Base-by-base conservation (phyloP, 2,329 filamentous ascomycete genomes). In the Colletotrichum coccodes region DNA sequence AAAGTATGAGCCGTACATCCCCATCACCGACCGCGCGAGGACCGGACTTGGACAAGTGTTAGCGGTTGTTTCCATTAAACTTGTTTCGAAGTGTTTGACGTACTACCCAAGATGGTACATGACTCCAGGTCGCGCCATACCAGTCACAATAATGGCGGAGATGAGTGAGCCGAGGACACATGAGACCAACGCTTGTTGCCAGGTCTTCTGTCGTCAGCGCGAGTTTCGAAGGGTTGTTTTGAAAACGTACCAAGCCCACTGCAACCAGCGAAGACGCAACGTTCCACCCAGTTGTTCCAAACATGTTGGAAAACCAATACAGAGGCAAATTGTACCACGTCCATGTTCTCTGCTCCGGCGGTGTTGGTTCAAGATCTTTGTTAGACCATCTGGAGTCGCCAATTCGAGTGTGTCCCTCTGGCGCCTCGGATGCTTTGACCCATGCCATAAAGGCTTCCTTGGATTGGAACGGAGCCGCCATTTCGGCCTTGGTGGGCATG, bases 1-100 rank as follows among this genome's bases (percentile, higher is more conserved):
- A 66, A 82, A 81, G 68, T 80, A 81, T 2, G 80, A 77, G n/a
- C 80, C 81, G 75, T 79, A 83, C 73, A 81, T 80, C 18, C 81
- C 81, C 78, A 80, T 80, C 26, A 79, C 75, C 0, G 77, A 76
- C 16, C 81, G 75, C 53, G 76, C 79, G 32, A 81, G 77, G 12
- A 82, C 76, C 14, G 81, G 78, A 69, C 72, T 73, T 8, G 26
- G 21, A 3, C 3, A 9, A 16, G 3, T 0, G 46, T 72, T n/a
- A 73, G 56, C 4, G 4, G 6, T 18, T 0, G 5, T 11, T 1
- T 4, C 0, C 11, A 1, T 8, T 5, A 8, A 1, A 11, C 7
- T 8, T 2, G 7, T 49, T 7, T 8, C 6, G 23, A 21, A 18
- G n/a, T 14, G 1, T 21, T 21, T 0, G 6, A 72, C 73, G 50